These are phyloP conservation scores for Carex pumila DNA, from an alignment of 176 grass and related monocot species.

Conservation along the genomic window DNA sequence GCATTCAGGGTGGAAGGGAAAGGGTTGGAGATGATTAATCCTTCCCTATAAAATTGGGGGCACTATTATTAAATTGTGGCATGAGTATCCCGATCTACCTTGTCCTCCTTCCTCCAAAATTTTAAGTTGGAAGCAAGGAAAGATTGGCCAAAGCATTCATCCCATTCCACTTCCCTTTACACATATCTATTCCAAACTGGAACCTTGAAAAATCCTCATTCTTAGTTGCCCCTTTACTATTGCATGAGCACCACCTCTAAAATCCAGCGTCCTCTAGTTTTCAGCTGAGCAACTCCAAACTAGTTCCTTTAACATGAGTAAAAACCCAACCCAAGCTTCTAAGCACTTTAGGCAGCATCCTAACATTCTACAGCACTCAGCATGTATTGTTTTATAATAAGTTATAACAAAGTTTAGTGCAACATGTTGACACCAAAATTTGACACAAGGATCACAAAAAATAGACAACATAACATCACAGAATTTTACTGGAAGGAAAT, in stretches of 20 bases:
- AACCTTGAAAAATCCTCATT: neutral
- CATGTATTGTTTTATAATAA: neutral
- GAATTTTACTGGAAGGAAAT: neutral
- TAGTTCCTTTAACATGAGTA: neutral
- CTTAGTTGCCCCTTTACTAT: neutral
- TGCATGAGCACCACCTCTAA: neutral
- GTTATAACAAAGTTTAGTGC: neutral
- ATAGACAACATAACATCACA: no score
- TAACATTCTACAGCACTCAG: neutral
- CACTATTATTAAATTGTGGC: neutral
- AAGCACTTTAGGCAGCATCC: neutral
- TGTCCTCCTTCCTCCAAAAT: neutral
- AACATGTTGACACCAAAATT: neutral
- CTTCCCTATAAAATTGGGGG: neutral
- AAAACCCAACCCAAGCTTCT: neutral
- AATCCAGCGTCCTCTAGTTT: neutral
- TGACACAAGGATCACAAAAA: neutral
- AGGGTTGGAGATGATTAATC: neutral
- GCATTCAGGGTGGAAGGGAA: neutral
- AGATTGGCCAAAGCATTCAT: neutral
- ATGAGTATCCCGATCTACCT: neutral
- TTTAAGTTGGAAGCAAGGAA: neutral
- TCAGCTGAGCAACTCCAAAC: neutral
- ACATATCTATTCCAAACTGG: neutral
- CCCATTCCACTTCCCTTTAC: neutral